Percentiles rank a stretch among this genome's conserved stretches.
These are phyloP conservation scores for Coniferiporia sulphurascens DNA, from an alignment of 1,284 basidiomycete species.

Conservation along the genomic window DNA sequence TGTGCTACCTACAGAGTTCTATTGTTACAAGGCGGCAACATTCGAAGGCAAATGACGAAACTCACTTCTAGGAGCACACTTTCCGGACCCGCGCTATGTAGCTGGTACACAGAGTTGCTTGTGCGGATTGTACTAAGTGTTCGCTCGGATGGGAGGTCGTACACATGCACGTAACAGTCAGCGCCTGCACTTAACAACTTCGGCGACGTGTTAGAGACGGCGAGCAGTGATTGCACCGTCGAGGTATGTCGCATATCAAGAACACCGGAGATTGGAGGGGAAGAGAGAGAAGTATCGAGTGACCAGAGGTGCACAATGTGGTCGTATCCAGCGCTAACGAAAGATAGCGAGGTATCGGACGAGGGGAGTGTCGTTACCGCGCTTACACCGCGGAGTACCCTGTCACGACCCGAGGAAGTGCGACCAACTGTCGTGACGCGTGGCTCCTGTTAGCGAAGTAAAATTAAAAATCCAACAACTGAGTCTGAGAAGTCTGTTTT, in stretches of 20 bases:
- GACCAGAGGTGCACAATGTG: constrained; percentile 45
- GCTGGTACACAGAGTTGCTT: constrained; percentile 43
- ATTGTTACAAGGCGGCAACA: neutral
- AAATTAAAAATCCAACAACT: neutral
- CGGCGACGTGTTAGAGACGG: constrained; percentile 39
- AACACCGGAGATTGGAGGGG: constrained; percentile 27
- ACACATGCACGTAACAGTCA: constrained; percentile 41
- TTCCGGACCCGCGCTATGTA: constrained; percentile 34
- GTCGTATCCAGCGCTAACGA: constrained; percentile 48
- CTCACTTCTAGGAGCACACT: constrained; percentile 43
- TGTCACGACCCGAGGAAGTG: constrained; percentile 19
- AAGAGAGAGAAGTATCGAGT: constrained; percentile 19
- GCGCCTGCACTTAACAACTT: constrained; percentile 46
- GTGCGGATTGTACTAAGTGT: constrained; percentile 35
- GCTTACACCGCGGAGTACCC: constrained; percentile 36
- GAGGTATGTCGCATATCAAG: constrained; percentile 42
- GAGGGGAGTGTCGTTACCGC: constrained; percentile 30
- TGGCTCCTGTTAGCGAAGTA: neutral
- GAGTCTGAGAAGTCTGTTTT: neutral
- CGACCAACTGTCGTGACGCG: constrained; percentile 14
- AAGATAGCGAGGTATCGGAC: constrained; percentile 34
- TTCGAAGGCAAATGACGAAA: neutral
- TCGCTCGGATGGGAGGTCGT: constrained; percentile 42
- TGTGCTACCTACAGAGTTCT: constrained; percentile 37
- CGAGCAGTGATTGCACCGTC: constrained; percentile 39